phyloP scores from a whole-genome alignment of 1,284 basidiomycete species.

The Leccinum brunneo-olivaceum region DNA sequence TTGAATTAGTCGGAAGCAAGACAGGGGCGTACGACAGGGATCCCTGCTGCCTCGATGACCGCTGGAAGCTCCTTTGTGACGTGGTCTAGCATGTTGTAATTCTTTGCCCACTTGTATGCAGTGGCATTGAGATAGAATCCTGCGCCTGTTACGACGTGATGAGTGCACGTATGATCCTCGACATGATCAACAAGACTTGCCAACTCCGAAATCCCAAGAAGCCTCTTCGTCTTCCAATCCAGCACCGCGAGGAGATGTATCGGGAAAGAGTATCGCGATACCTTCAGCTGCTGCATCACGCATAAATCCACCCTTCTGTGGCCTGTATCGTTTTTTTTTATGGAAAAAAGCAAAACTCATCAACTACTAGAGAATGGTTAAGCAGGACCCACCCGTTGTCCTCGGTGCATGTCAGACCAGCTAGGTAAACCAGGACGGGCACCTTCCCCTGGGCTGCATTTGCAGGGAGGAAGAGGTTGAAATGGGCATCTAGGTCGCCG shows the following conservation, averaged over 20 bases:
- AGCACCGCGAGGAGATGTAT: slow-evolving; percentile 92
- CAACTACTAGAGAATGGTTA: background rate
- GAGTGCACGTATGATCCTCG: background rate
- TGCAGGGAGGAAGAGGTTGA: slow-evolving; percentile 88
- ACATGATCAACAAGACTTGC: slow-evolving; percentile 24
- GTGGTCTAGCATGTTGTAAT: slow-evolving; percentile 90
- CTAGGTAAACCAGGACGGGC: slow-evolving; percentile 85
- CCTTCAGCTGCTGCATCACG: slow-evolving; percentile 74
- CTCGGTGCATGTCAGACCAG: slow-evolving; percentile 93
- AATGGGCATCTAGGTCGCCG: slow-evolving; percentile 72
- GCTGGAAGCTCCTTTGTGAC: slow-evolving; percentile 78
- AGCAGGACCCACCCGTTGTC: slow-evolving; percentile 71
- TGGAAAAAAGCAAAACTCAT: background rate
- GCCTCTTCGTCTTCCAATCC: slow-evolving; percentile 83
- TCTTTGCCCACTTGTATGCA: slow-evolving; percentile 66
- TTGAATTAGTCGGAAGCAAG: background rate
- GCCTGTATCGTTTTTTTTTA: slow-evolving; percentile 37
- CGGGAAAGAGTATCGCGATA: slow-evolving; percentile 91
- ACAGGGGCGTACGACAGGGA: slow-evolving; percentile 52
- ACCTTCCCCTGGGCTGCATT: slow-evolving; percentile 54
- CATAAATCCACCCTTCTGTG: slow-evolving; percentile 86
- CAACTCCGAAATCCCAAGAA: slow-evolving; percentile 90
- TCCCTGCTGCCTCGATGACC: slow-evolving; percentile 60
- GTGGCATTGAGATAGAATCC: slow-evolving; percentile 94
- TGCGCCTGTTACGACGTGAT: slow-evolving; percentile 50